Evolutionary conservation across 768 basidiomycete genomes (phyloP), one percentile per base, ranked within the genome.

Genomic region (Boletus rubroflammeus): DNA sequence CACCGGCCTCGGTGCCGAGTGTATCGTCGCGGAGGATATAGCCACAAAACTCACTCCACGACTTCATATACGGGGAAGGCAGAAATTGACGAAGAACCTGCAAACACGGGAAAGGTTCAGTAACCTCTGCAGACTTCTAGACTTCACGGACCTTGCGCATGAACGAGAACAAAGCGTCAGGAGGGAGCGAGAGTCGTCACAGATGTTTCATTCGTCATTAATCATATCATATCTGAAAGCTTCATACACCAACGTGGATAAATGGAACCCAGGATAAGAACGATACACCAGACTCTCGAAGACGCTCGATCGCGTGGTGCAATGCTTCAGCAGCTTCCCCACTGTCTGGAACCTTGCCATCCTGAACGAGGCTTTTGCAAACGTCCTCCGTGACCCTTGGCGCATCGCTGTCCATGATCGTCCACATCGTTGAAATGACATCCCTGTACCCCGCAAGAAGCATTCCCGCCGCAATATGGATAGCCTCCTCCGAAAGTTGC

Each of bases 321-420:
- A 51, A 26, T 2, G 48, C 52, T 10, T 31, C 31, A 2, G 39
- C 39, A 13, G 42, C 19, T 4, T 50, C 19, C 25, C 35, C 6
- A 5, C 38, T 42, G 11, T 38, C 25, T 10, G 32, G 45, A 39
- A 32, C 31, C 10, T 38, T 39, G 23, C 36, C 28, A 11, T 42
- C 23, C 0, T 8, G 7, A 23, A 51, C 50, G 2, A 50, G 21
- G 21, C 5, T 9, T 14, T 23, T 21, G 23, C 40, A 50, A 23
- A 40, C 38, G n/a, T 25, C 38, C 15, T 39, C 11, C 14, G 36
- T 25, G 2, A 50, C 29, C 38, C 7, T 25, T 14, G 51, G 35
- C 8, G 50, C 50, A 28, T 47, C 50, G 25, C 25, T 47, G 5
- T 51, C 50, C 43, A 51, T 47, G 14, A 51, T 51, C n/a, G 25